A percentile compares a stretch with the other conserved stretches of the same genome.
These are phyloP conservation scores for Coemansia sp. DNA, from an alignment of 371 early-diverging fungal species.

Conservation along the genomic window DNA sequence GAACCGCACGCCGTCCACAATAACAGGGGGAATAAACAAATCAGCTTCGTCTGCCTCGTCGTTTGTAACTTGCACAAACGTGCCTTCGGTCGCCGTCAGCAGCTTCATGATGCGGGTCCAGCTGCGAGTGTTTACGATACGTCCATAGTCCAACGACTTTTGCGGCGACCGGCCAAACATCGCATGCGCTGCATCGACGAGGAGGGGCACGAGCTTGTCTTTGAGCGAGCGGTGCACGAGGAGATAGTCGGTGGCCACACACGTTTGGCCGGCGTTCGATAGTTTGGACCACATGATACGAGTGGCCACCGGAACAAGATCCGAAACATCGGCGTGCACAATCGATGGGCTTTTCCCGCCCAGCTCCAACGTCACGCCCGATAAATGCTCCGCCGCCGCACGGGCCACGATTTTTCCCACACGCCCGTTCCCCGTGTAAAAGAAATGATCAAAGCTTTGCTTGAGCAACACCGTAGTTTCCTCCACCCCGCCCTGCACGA, in stretches of 20 bases:
- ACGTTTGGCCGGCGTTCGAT: conserved; percentile 85
- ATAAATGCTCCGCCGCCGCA: conserved; percentile 73
- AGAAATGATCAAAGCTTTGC: conserved; percentile 77
- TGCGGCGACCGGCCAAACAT: conserved; percentile 59
- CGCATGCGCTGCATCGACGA: conserved; percentile 51
- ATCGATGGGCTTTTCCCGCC: conserved; percentile 87
- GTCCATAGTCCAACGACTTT: conserved; percentile 58
- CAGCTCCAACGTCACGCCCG: conserved; percentile 78
- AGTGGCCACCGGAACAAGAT: conserved; percentile 64
- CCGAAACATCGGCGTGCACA: conserved; percentile 61
- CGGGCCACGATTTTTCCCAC: conserved; percentile 78
- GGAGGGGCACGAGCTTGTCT: conserved; percentile 57
- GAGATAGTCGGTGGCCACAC: conserved; percentile 86
- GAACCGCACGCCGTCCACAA: conserved; percentile 57
- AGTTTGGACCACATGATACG: conserved; percentile 84
- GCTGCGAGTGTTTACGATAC: conserved; percentile 74
- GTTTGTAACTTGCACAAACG: conserved; percentile 52
- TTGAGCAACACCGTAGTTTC: conserved; percentile 76
- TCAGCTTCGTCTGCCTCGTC: conserved; percentile 61
- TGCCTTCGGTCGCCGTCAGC: conserved; percentile 59
- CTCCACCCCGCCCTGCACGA: conserved; percentile 77
- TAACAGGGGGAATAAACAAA: conserved; percentile 65
- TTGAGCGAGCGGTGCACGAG: conserved; percentile 59
- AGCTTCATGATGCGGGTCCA: conserved; percentile 64
- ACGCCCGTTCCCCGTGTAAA: conserved; percentile 79